Conservation (phyloP, 169 alveolate species). For the Plasmodium ovale region DNA sequence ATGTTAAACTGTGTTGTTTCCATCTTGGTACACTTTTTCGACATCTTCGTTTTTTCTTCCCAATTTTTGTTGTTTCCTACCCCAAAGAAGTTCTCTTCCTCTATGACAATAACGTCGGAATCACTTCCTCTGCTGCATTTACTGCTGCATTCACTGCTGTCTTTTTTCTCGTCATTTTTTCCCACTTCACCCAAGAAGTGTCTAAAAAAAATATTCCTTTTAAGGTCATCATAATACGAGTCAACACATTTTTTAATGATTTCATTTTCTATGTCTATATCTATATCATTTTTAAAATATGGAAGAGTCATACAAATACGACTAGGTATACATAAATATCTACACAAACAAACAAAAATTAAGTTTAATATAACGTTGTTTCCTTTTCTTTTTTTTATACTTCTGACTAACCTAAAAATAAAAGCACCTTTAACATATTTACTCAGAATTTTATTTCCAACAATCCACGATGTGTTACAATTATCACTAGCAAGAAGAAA, state of each 20-base stretch:
- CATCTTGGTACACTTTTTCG: not conserved
- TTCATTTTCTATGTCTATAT: not conserved
- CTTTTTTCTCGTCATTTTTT: not conserved
- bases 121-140: not conserved
- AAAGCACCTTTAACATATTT: slow-evolving; percentile 31
- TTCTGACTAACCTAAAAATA: slow-evolving; percentile 38
- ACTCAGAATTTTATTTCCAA: slow-evolving; percentile 13
- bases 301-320: slow-evolving; percentile 68
- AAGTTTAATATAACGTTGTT: slow-evolving; percentile 40
- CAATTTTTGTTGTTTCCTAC: not conserved
- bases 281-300: slow-evolving; percentile 9
- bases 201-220: slow-evolving; percentile 30
- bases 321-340: slow-evolving; percentile 65
- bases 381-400: slow-evolving; percentile 47
- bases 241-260: slow-evolving; percentile 16
- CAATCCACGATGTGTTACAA: slow-evolving; percentile 37
- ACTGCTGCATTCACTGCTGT: not conserved
- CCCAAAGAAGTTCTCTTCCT: slow-evolving; percentile 15
- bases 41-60: not conserved
- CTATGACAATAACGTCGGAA: slow-evolving; percentile 29
- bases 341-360: slow-evolving; percentile 48
- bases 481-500: slow-evolving; percentile 17
- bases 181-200: not conserved
- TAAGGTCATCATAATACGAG: slow-evolving; percentile 25
- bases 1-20: slow-evolving; percentile 51